Evolutionary conservation across 169 alveolate species (phyloP).

Genomic region (Babesia ovata): DNA sequence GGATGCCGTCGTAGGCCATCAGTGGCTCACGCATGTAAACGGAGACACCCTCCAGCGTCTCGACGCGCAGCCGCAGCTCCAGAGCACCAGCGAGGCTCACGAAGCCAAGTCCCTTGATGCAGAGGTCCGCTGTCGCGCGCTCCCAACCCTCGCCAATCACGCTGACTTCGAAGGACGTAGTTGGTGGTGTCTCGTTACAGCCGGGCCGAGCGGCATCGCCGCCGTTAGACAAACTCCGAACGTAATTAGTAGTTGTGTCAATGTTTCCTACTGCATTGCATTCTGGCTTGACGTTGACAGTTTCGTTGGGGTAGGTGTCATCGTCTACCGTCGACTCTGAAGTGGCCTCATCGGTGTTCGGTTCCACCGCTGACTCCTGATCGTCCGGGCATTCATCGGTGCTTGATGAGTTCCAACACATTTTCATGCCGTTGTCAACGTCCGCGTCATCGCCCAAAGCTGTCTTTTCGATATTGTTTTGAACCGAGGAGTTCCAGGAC

Average conservation of each 20-base stretch:
- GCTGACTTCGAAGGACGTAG: neutral
- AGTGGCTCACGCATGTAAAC: constrained; percentile 52
- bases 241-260: neutral
- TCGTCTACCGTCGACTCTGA: neutral
- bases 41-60: constrained; percentile 34
- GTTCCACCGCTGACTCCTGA: neutral
- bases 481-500: neutral
- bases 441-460: no score
- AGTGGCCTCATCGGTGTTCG: neutral
- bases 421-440: neutral
- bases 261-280: neutral
- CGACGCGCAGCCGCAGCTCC: constrained; percentile 17
- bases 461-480: no score
- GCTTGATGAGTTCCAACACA: neutral
- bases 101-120: constrained; percentile 68
- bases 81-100: constrained; percentile 68
- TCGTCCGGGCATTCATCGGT: neutral
- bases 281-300: no score
- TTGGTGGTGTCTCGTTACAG: neutral
- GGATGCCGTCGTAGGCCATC: constrained; percentile 54
- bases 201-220: no score
- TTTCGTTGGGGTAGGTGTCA: no score
- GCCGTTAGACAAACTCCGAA: no score
- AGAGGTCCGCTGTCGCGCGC: constrained; percentile 55
- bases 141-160: constrained; percentile 61